A percentile compares a stretch with the other conserved stretches of the same genome.
phyloP scores from a whole-genome alignment of 2,329 filamentous ascomycete species.

The Thielaviopsis musarum region DNA sequence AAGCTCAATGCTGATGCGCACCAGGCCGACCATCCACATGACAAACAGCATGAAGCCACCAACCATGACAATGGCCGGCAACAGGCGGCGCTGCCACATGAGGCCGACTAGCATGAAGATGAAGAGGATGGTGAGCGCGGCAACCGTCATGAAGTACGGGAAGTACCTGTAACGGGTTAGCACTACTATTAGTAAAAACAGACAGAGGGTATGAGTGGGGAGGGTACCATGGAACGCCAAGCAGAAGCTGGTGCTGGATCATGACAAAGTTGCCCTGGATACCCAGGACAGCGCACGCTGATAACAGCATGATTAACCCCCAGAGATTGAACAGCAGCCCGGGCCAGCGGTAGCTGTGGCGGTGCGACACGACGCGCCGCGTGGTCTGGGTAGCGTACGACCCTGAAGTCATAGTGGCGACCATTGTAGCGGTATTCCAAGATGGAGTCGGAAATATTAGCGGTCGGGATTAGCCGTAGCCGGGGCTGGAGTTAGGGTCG shows the following conservation, averaged over 20 bases:
- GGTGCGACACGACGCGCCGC: constrained; percentile 21
- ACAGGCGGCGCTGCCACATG: constrained; percentile 41
- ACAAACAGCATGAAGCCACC: constrained; percentile 49
- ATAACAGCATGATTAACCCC: constrained; percentile 48
- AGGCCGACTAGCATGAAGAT: constrained; percentile 47
- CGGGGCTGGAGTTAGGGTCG: neutral
- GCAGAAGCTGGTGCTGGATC: constrained; percentile 36
- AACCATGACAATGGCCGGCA: constrained; percentile 45
- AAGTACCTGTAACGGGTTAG: constrained; percentile 38
- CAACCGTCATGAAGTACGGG: constrained; percentile 45
- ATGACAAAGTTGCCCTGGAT: constrained; percentile 43
- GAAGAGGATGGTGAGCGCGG: constrained; percentile 44
- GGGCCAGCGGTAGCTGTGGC: constrained; percentile 51
- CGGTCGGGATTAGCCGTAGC: too few relatives aligned
- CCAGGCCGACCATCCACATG: constrained; percentile 49
- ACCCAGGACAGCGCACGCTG: constrained; percentile 41
- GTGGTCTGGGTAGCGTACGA: constrained; percentile 5
- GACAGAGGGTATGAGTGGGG: neutral
- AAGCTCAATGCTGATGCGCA: constrained; percentile 44
- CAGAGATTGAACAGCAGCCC: constrained; percentile 50
- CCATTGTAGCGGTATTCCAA: neutral
- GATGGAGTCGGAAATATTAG: too few relatives aligned
- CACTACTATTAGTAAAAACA: neutral
- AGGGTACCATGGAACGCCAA: constrained; percentile 43
- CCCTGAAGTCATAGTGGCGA: constrained; percentile 4